phyloP scores from a whole-genome alignment of 208 protist species.

The Strigomonas oncopelti region DNA sequence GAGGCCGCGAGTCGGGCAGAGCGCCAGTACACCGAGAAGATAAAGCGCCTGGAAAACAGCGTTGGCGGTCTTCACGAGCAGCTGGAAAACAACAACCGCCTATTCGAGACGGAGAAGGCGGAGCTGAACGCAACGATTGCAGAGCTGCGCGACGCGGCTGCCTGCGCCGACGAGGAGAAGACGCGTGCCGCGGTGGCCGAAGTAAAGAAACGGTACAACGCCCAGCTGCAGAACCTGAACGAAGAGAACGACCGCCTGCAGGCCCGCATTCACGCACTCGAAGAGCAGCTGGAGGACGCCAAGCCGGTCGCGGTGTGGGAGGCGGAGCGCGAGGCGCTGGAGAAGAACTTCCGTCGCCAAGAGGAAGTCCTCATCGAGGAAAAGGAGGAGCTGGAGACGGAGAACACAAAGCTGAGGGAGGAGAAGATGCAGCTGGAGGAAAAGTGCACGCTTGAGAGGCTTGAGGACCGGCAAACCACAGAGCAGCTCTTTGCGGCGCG shows the following conservation, averaged over 20 bases:
- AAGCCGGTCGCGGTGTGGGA: not conserved
- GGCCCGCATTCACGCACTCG: not conserved
- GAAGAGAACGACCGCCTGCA: not conserved
- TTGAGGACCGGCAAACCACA: not conserved
- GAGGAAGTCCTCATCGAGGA: not conserved
- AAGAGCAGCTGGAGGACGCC: not conserved
- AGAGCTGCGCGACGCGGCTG: not conserved
- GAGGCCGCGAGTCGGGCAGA: not conserved
- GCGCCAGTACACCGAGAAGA: not conserved
- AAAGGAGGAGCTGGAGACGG: constrained; percentile 13
- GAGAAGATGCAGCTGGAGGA: constrained; percentile 11
- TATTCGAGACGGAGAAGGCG: constrained; percentile 1
- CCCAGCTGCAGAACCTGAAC: not conserved
- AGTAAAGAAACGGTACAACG: too few species aligned
- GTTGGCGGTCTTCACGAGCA: not conserved
- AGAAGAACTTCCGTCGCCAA: not conserved
- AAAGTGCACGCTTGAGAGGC: not conserved
- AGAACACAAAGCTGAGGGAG: constrained; percentile 3
- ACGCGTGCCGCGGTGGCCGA: too few species aligned
- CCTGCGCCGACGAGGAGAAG: not conserved
- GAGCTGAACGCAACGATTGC: constrained; percentile 4
- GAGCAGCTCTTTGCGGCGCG: not conserved
- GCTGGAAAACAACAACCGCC: constrained; percentile 3
- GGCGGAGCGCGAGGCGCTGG: not conserved
- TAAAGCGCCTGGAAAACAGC: not conserved